Conservation (phyloP, 2,329 filamentous ascomycete species). For the Aspergillus uvarum region DNA sequence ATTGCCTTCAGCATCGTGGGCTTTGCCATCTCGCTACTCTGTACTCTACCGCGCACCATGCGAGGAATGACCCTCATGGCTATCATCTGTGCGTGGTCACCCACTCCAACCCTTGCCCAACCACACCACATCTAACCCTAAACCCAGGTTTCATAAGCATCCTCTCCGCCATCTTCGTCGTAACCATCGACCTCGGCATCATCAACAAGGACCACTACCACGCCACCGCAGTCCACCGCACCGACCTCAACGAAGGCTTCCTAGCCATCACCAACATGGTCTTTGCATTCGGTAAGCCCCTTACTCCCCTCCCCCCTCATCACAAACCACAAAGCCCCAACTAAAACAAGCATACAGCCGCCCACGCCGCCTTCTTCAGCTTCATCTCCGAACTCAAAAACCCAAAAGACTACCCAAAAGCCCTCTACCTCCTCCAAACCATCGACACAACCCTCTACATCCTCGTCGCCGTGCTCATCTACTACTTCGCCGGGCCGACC, state of each 20-base stretch:
- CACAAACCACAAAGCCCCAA: too few species aligned
- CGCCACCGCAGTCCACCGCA: conserved; percentile 36
- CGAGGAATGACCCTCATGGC: conserved; percentile 62
- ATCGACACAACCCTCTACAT: conserved; percentile 64
- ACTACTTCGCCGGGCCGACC: conserved; percentile 61
- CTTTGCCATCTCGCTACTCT: conserved; percentile 56
- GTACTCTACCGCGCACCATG: conserved; percentile 62
- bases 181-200: conserved; percentile 64
- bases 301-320: background rate
- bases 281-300: conserved; percentile 59
- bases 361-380: conserved; percentile 66
- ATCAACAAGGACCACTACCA: conserved; percentile 40
- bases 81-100: conserved; percentile 48
- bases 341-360: conserved; percentile 30
- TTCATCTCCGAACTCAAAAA: conserved; percentile 65
- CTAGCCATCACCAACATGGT: conserved; percentile 66
- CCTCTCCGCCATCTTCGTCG: conserved; percentile 59
- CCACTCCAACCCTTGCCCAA: background rate
- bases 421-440: conserved; percentile 61
- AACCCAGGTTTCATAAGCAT: conserved; percentile 59
- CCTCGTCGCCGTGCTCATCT: conserved; percentile 65
- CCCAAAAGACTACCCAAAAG: conserved; percentile 60
- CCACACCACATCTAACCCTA: conserved; percentile 1
- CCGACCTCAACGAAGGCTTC: conserved; percentile 56
- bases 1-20: conserved; percentile 63